These are phyloP conservation scores for Macadamia tetraphylla DNA, from an alignment of 164 flowering plant species.

Conservation along the genomic window DNA sequence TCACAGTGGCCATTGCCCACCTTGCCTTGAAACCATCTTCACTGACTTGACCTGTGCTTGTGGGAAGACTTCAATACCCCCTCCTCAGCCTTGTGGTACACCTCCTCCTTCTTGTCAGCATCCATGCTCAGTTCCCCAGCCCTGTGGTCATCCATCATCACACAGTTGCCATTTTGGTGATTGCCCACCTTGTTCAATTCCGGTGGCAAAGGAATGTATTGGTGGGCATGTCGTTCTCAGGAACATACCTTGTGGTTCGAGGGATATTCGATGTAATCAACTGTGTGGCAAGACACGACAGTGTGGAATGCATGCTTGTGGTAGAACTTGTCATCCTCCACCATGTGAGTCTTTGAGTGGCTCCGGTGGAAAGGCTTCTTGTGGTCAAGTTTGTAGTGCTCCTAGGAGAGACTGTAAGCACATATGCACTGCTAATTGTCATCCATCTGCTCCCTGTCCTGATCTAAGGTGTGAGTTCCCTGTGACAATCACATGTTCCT, in stretches of 20 bases:
- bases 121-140: slow-evolving; percentile 75
- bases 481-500: slow-evolving; percentile 75
- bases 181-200: slow-evolving; percentile 90
- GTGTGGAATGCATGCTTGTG: slow-evolving; percentile 95
- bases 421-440: slow-evolving; percentile 72
- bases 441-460: slow-evolving; percentile 73
- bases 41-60: slow-evolving; percentile 90
- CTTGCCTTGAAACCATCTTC: slow-evolving; percentile 89
- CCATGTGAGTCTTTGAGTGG: slow-evolving; percentile 60
- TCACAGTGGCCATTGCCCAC: slow-evolving; percentile 96
- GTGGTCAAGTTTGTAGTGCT: slow-evolving; percentile 94
- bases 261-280: slow-evolving; percentile 80
- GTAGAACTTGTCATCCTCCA: slow-evolving; percentile 67
- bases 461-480: slow-evolving; percentile 72
- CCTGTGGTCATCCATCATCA: slow-evolving; percentile 82
- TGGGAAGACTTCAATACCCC: slow-evolving; percentile 86
- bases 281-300: slow-evolving; percentile 87
- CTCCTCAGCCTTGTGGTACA: slow-evolving; percentile 94
- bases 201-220: slow-evolving; percentile 85
- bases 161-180: slow-evolving; percentile 98
- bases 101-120: slow-evolving; percentile 80
- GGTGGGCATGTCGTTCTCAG: slow-evolving; percentile 91
- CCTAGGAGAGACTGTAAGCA: slow-evolving; percentile 95
- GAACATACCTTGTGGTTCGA: slow-evolving; percentile 95
- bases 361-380: slow-evolving; percentile 39